Percentiles rank a stretch among this genome's conserved stretches.
Conservation (phyloP, 1,284 basidiomycete species). For the Melampsora americana region DNA sequence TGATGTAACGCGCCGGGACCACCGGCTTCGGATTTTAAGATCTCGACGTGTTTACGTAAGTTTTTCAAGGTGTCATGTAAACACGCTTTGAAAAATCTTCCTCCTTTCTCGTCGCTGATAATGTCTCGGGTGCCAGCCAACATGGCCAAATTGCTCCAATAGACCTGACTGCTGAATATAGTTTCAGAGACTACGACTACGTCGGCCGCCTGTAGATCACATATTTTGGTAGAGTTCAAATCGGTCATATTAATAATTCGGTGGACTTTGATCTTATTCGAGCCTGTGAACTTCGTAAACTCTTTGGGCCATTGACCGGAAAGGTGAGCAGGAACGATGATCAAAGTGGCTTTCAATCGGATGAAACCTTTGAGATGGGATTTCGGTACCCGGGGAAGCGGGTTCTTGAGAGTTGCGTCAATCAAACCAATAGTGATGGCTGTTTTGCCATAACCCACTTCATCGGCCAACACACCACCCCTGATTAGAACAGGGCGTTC, state of each 20-base stretch:
- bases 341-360: conserved; percentile 71
- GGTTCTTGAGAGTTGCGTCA: conserved; percentile 62
- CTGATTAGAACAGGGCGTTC: conserved; percentile 70
- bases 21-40: conserved; percentile 64
- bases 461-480: conserved; percentile 89
- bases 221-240: conserved; percentile 71
- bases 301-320: conserved; percentile 86
- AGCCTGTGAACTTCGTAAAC: conserved; percentile 71
- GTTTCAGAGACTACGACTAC: conserved; percentile 82
- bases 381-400: conserved; percentile 57
- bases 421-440: conserved; percentile 88
- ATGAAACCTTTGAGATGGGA: conserved; percentile 66
- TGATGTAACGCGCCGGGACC: conserved; percentile 58
- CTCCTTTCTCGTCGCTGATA: conserved; percentile 58
- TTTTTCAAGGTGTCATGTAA: conserved; percentile 64
- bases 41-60: conserved; percentile 66
- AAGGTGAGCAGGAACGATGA: conserved; percentile 84
- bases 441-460: conserved; percentile 95
- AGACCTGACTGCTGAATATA: conserved; percentile 72
- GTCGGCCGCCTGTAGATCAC: conserved; percentile 74
- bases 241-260: conserved; percentile 69
- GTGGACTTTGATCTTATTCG: conserved; percentile 64
- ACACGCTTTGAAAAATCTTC: conserved; percentile 80
- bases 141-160: conserved; percentile 66
- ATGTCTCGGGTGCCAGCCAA: conserved; percentile 60